Evolutionary conservation across 768 basidiomycete species (phyloP).

Genomic region (Hemileccinum rubropunctum): DNA sequence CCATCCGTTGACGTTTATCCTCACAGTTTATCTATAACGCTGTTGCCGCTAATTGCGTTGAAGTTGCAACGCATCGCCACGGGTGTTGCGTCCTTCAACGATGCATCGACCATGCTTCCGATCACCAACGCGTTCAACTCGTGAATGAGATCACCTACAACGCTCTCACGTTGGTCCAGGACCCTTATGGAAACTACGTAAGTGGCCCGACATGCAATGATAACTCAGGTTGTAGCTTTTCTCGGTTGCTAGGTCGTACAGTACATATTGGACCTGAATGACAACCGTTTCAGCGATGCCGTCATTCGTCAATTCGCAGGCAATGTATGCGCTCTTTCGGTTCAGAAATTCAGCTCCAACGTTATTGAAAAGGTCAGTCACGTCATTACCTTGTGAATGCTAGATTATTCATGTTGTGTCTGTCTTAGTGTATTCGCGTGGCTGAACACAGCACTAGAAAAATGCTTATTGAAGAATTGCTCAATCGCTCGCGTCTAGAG

Average conservation of each 20-base stretch:
- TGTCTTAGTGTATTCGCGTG: conserved; percentile 73
- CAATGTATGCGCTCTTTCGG: conserved; percentile 95
- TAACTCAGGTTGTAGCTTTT: neutral
- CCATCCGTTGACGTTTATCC: neutral
- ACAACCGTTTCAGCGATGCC: conserved; percentile 96
- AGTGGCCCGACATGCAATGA: conserved; percentile 25
- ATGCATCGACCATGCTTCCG: conserved; percentile 97
- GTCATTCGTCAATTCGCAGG: conserved; percentile 97
- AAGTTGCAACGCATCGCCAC: conserved; percentile 96
- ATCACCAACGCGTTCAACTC: conserved; percentile 90
- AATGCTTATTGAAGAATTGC: conserved; percentile 89
- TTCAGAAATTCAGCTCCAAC: conserved; percentile 99
- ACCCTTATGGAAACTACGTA: conserved; percentile 93
- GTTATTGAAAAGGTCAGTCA: conserved; percentile 87
- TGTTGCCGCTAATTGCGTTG: conserved; percentile 97
- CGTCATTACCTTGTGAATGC: neutral
- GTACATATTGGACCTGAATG: conserved; percentile 98
- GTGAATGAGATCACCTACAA: conserved; percentile 99
- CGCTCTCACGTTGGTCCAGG: conserved; percentile 95
- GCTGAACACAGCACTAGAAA: conserved; percentile 95
- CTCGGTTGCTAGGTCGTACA: conserved; percentile 72
- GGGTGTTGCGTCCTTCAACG: conserved; percentile 98
- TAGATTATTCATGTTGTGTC: neutral
- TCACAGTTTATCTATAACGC: conserved; percentile 96
- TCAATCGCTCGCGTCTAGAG: conserved; percentile 92